Percentiles rank a stretch among this genome's conserved stretches.
Conservation (phyloP, 805 yeast species). For the Henningerozyma blattae region DNA sequence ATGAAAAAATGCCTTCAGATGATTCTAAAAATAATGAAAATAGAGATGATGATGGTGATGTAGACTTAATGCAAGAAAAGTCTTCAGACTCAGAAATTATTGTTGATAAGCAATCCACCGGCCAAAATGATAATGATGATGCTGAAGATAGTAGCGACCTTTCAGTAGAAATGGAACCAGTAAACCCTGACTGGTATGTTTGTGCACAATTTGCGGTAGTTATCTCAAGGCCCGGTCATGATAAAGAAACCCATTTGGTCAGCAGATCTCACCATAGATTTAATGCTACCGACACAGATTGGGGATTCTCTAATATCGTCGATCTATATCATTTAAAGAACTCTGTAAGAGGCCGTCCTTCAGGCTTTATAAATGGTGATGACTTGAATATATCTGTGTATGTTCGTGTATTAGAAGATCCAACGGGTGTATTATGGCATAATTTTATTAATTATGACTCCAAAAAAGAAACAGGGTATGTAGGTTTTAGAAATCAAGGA, state of each 20-base stretch:
- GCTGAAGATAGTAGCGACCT: no score
- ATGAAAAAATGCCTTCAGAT: no score
- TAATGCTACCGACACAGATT: constrained; percentile 64
- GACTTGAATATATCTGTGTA: constrained; percentile 61
- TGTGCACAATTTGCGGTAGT: constrained; percentile 86
- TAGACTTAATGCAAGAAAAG: no score
- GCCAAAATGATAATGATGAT: no score
- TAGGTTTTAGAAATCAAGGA: constrained; percentile 92
- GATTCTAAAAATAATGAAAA: constrained; percentile 3
- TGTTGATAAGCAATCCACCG: constrained; percentile 12
- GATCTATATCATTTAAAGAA: constrained; percentile 39
- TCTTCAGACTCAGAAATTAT: not conserved
- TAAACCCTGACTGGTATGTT: constrained; percentile 60
- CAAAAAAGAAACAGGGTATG: constrained; percentile 76
- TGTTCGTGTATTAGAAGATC: constrained; percentile 69
- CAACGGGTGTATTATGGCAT: constrained; percentile 93
- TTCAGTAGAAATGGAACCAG: constrained; percentile 14
- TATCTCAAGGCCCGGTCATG: constrained; percentile 62
- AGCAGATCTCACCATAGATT: constrained; percentile 73
- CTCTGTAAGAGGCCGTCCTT: constrained; percentile 27
- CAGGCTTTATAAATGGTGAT: constrained; percentile 38
- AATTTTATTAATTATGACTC: constrained; percentile 77
- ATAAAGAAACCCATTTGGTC: constrained; percentile 45
- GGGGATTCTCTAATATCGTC: constrained; percentile 85
- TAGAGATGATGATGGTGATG: not conserved